Conservation (phyloP, 2,329 filamentous ascomycete genomes). For the Fusarium tuaranense region DNA sequence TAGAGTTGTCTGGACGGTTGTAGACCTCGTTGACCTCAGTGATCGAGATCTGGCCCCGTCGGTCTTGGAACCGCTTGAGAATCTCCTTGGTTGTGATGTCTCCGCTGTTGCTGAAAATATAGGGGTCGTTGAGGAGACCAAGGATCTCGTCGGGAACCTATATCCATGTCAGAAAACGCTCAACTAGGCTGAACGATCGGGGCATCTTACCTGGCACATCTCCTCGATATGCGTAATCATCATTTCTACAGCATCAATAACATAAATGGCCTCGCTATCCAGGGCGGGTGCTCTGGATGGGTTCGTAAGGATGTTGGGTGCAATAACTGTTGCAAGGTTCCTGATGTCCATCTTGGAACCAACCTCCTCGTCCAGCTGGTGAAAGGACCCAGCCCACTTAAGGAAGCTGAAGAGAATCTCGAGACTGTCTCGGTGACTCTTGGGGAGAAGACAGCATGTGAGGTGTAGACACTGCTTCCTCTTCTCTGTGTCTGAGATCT, state of each 20-base stretch:
- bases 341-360: conserved; percentile 99
- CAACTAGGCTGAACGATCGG: conserved; percentile 26
- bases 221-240: conserved; percentile 94
- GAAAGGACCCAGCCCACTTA: conserved; percentile 97
- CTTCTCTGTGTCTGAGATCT: conserved; percentile 84
- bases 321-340: conserved; percentile 97
- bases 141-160: conserved; percentile 95
- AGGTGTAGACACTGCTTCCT: conserved; percentile 89
- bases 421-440: conserved; percentile 91
- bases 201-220: conserved; percentile 87
- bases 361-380: conserved; percentile 95
- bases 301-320: conserved; percentile 91
- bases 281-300: conserved; percentile 73
- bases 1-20: conserved; percentile 69
- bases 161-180: conserved; percentile 24
- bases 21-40: conserved; percentile 69
- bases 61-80: conserved; percentile 90
- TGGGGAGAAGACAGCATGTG: conserved; percentile 91
- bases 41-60: conserved; percentile 70
- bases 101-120: conserved; percentile 82
- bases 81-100: conserved; percentile 98
- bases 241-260: conserved; percentile 91
- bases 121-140: conserved; percentile 84
- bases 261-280: conserved; percentile 90
- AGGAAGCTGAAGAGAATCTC: conserved; percentile 97